Base-by-base conservation (phyloP, 176 grass and related monocot genomes). In the Zoysia pacifica region DNA sequence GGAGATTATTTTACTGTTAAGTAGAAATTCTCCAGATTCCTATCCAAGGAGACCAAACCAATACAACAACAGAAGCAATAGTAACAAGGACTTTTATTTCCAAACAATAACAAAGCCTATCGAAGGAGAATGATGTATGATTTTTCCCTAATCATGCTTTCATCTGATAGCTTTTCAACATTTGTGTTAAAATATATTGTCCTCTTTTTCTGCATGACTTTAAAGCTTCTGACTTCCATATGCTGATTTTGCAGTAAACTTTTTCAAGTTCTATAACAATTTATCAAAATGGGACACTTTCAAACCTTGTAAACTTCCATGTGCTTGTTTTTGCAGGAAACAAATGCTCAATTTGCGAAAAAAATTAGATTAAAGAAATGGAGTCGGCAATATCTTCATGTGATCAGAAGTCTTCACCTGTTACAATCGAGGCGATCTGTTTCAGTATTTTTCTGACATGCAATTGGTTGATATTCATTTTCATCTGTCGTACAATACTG, bases 271-370 rank as follows among this genome's bases (percentile, higher is more conserved):
- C 89, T 97, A 58, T 28, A 28, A 28, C 28, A 0, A 28, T 28
- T 28, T 54, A 59, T 97, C 70, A 81, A 73, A 70, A 58, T 71
- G 89, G 78, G 16, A 84, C 67, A 35, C 53, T 67, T 67, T 42
- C 41, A 61, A 36, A 5, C 6, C 39, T 72, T 60, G 55, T 77
- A 16, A 71, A 54, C 51, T 65, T 48, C 35, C 2, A 44, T 73
- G 6, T 60, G 60, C 43, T 75, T 48, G 39, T 82, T 75, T 77
- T 28, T 92, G 50, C 83, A 92, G 91, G 83, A 94, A 89, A 65
- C 70, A 76, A 92, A 85, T 81, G 92, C 87, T 72, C 70, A 52
- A 2, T 97, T 74, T 92, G 94, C 94, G 48, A 90, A 86, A 90
- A 92, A 66, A 92, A 72, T 86, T 97, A 65, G 56, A 54, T 97